Evolutionary conservation across 2,329 filamentous ascomycete genomes (phyloP).

Genomic region (Beauveria sp.): DNA sequence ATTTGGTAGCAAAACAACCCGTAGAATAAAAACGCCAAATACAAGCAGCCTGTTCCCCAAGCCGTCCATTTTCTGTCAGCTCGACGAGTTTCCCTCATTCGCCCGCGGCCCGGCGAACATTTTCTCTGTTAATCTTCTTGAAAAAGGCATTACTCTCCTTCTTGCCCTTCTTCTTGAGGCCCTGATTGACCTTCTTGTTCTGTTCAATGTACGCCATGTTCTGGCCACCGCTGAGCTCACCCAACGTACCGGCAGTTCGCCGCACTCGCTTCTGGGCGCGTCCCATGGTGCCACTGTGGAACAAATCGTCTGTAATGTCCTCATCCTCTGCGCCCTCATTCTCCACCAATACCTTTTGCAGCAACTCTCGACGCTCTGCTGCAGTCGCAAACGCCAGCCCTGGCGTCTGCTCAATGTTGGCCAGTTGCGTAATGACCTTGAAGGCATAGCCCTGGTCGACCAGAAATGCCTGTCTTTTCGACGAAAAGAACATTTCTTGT

Average conservation of each 20-base stretch:
- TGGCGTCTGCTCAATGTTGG: slow-evolving; percentile 79
- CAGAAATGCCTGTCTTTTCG: slow-evolving; percentile 91
- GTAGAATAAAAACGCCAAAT: background rate
- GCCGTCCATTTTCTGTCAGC: background rate
- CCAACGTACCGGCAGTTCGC: slow-evolving; percentile 76
- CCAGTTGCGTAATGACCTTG: slow-evolving; percentile 94
- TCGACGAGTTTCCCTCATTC: slow-evolving; percentile 13
- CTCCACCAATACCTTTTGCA: slow-evolving; percentile 83
- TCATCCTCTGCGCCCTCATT: slow-evolving; percentile 71
- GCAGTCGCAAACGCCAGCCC: slow-evolving; percentile 74
- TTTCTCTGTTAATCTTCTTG: slow-evolving; percentile 36
- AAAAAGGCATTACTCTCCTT: slow-evolving; percentile 33
- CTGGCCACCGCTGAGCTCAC: slow-evolving; percentile 81
- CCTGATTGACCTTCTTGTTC: slow-evolving; percentile 59
- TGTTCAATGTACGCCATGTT: slow-evolving; percentile 96
- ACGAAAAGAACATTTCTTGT: slow-evolving; percentile 95
- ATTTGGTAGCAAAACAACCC: background rate
- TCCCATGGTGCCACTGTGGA: slow-evolving; percentile 37
- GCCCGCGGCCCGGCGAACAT: slow-evolving; percentile 28
- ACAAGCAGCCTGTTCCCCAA: background rate
- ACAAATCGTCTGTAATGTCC: slow-evolving; percentile 44
- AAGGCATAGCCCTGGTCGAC: slow-evolving; percentile 98
- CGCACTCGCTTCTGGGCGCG: slow-evolving; percentile 52
- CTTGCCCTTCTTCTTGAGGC: slow-evolving; percentile 30
- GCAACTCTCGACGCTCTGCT: slow-evolving; percentile 72